Percentiles rank a stretch among this genome's conserved stretches.
Evolutionary conservation across 306 rosid genomes (phyloP).

Genomic region (Quercus parvula): DNA sequence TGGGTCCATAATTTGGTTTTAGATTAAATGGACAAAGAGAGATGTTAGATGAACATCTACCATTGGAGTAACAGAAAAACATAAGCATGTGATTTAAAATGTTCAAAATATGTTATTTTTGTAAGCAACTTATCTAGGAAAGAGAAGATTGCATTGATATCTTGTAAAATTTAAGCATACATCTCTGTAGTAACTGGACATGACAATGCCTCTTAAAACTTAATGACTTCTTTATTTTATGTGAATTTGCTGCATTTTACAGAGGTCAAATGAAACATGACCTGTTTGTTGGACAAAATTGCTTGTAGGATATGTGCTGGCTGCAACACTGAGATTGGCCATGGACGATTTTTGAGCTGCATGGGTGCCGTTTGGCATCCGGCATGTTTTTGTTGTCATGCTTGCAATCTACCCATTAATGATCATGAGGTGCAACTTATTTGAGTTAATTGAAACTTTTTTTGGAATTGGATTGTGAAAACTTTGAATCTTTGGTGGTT

Average conservation of each 20-base stretch:
- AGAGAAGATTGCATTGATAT: not conserved
- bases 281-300: conserved; percentile 20
- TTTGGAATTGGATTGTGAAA: conserved; percentile 11
- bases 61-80: not conserved
- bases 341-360: conserved; percentile 74
- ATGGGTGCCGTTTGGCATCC: conserved; percentile 90
- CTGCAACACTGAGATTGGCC: conserved; percentile 76
- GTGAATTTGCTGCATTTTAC: not conserved
- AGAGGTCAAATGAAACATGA: conserved; percentile 6
- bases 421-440: conserved; percentile 68
- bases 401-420: conserved; percentile 80
- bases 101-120: not conserved
- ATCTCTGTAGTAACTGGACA: not conserved
- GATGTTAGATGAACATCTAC: not conserved
- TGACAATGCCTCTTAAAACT: not conserved
- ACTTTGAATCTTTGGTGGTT: conserved; percentile 1
- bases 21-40: conserved; percentile 1
- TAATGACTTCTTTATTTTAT: not conserved
- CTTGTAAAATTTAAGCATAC: not conserved
- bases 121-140: not conserved
- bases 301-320: conserved; percentile 82
- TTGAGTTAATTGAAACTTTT: conserved; percentile 8
- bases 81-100: not conserved
- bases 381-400: conserved; percentile 73
- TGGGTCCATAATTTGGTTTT: not conserved